Conservation (phyloP, 331 rosid species). For the Stylosanthes scabra region DNA sequence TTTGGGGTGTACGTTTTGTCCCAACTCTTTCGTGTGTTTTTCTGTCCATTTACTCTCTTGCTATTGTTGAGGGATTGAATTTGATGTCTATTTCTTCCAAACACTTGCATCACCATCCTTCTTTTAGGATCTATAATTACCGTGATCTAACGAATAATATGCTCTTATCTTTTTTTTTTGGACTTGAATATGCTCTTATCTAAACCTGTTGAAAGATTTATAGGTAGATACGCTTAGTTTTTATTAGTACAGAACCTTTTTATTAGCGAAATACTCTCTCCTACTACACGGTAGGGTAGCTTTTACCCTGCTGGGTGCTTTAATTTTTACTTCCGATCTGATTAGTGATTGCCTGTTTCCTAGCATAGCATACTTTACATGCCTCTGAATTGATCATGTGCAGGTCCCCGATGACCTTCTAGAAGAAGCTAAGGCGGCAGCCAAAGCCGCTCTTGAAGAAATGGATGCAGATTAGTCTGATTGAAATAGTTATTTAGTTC, state of each 20-base stretch:
- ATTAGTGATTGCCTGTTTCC: neutral
- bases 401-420: slow-evolving; percentile 88
- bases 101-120: neutral
- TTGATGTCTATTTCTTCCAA: neutral
- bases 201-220: neutral
- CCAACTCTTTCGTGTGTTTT: no score
- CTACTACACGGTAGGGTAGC: neutral
- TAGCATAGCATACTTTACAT: neutral
- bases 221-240: neutral
- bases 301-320: neutral
- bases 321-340: neutral
- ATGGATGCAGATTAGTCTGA: slow-evolving; percentile 89
- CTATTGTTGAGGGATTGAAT: neutral
- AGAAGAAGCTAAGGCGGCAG: slow-evolving; percentile 87
- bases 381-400: slow-evolving; percentile 16
- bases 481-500: neutral
- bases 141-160: neutral
- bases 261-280: neutral
- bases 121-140: neutral
- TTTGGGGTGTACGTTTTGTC: no score
- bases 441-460: slow-evolving; percentile 95
- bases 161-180: no score
- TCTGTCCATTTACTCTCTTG: neutral
- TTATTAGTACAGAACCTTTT: no score
- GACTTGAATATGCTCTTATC: no score